Conservation (phyloP, 2,329 filamentous ascomycete species). For the Penicillium concentricum region DNA sequence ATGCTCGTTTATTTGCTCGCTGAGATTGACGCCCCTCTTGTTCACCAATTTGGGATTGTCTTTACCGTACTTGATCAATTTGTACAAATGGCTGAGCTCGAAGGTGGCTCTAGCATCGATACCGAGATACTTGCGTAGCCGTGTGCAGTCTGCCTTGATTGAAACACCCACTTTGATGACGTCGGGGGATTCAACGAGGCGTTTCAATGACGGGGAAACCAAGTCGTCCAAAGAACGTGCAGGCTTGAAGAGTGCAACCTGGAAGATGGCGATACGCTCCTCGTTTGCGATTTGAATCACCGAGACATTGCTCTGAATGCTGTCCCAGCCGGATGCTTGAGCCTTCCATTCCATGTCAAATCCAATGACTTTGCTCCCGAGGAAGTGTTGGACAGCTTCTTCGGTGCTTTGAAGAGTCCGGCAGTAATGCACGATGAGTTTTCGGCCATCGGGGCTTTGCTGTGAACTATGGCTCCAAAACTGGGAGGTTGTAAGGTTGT, state of each 20-base stretch:
- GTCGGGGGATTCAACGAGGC: conserved; percentile 67
- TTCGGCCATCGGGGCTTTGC: conserved; percentile 48
- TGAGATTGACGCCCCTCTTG: conserved; percentile 64
- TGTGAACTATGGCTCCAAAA: conserved; percentile 44
- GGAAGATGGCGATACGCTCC: conserved; percentile 75
- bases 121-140: conserved; percentile 64
- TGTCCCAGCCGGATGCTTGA: conserved; percentile 47
- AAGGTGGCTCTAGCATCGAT: conserved; percentile 67
- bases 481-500: conserved; percentile 7
- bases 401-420: conserved; percentile 66
- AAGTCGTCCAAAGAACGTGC: conserved; percentile 50
- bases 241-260: conserved; percentile 65
- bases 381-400: conserved; percentile 63
- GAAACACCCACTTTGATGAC: conserved; percentile 76
- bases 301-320: conserved; percentile 68
- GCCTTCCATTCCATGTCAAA: conserved; percentile 86
- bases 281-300: conserved; percentile 80
- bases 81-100: conserved; percentile 81
- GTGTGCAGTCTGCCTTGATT: conserved; percentile 68
- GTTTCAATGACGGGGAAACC: conserved; percentile 67
- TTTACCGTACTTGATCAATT: conserved; percentile 67
- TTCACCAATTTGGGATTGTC: conserved; percentile 60
- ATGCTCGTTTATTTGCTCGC: conserved; percentile 67
- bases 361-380: conserved; percentile 69
- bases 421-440: conserved; percentile 76